These are phyloP conservation scores for Didymella sp. DNA, from an alignment of 2,329 filamentous ascomycete genomes.

Conservation along the genomic window DNA sequence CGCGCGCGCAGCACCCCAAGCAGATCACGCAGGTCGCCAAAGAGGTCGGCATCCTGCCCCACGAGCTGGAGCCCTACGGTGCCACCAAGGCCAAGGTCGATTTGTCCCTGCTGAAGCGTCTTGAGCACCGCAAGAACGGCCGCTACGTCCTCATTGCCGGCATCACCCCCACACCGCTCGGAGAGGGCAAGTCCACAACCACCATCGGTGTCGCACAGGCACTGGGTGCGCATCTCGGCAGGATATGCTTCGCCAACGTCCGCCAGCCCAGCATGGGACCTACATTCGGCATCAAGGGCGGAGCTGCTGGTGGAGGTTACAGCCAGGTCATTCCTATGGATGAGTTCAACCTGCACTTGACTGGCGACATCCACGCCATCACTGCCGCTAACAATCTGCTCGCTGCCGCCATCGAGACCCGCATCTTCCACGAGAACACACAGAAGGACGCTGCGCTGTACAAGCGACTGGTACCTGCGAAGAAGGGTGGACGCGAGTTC, in stretches of 20 bases:
- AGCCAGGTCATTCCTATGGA: slow-evolving; percentile 99
- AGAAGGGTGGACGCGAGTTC: slow-evolving; percentile 89
- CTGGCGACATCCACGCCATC: slow-evolving; percentile 97
- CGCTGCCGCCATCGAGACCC: slow-evolving; percentile 93
- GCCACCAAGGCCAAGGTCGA: slow-evolving; percentile 96
- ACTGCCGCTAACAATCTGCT: slow-evolving; percentile 96
- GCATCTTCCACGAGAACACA: slow-evolving; percentile 97
- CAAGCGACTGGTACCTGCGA: slow-evolving; percentile 83
- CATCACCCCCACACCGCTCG: slow-evolving; percentile 94
- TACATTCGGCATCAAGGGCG: slow-evolving; percentile 98
- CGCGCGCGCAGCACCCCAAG: slow-evolving; percentile 89
- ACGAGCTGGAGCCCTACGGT: slow-evolving; percentile 93
- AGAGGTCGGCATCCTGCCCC: slow-evolving; percentile 85
- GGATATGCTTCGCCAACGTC: slow-evolving; percentile 93
- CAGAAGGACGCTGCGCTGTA: slow-evolving; percentile 91
- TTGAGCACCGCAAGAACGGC: slow-evolving; percentile 86
- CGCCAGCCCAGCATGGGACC: slow-evolving; percentile 96
- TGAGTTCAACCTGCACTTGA: slow-evolving; percentile 97
- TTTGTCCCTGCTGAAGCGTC: slow-evolving; percentile 77
- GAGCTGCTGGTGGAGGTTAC: slow-evolving; percentile 95
- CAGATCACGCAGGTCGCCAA: slow-evolving; percentile 82
- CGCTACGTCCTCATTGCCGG: slow-evolving; percentile 92
- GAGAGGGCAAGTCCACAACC: slow-evolving; percentile 97
- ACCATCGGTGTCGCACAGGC: slow-evolving; percentile 96
- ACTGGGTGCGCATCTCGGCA: slow-evolving; percentile 84